Evolutionary conservation across 345 rosid genomes (phyloP).

Genomic region (Camelina neglecta): DNA sequence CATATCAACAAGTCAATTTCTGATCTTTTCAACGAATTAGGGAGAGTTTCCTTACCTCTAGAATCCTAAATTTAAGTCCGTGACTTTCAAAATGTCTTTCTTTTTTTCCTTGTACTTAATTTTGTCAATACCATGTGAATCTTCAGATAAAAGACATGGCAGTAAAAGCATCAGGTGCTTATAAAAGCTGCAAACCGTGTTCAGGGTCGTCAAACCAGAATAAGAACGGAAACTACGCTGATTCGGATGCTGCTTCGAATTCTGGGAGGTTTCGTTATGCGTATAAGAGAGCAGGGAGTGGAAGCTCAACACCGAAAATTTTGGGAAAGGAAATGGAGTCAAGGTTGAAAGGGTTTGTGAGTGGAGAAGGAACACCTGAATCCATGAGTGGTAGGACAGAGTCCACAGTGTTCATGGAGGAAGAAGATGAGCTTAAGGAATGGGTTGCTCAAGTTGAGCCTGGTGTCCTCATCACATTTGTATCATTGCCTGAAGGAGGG

Average conservation of each 20-base stretch:
- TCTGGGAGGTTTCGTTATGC: conserved; percentile 69
- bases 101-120: conserved; percentile 7
- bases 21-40: conserved; percentile 9
- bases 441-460: conserved; percentile 99
- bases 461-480: conserved; percentile 92
- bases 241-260: conserved; percentile 68
- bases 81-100: conserved; percentile 7
- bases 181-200: conserved; percentile 86
- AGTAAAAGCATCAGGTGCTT: conserved; percentile 86
- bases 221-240: conserved; percentile 53
- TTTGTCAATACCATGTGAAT: background rate
- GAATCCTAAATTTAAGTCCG: background rate
- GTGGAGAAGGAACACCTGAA: conserved; percentile 92
- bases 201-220: conserved; percentile 66
- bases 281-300: conserved; percentile 70
- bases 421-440: conserved; percentile 94
- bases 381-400: conserved; percentile 84
- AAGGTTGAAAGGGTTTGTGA: conserved; percentile 74
- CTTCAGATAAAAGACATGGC: conserved; percentile 89
- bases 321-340: conserved; percentile 88
- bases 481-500: conserved; percentile 88
- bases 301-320: conserved; percentile 64
- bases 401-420: conserved; percentile 79
- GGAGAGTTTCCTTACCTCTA: conserved; percentile 1
- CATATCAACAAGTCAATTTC: conserved; percentile 10